These are phyloP conservation scores for Aspergillus sp. DNA, from an alignment of 2,329 filamentous ascomycete species.

Conservation along the genomic window DNA sequence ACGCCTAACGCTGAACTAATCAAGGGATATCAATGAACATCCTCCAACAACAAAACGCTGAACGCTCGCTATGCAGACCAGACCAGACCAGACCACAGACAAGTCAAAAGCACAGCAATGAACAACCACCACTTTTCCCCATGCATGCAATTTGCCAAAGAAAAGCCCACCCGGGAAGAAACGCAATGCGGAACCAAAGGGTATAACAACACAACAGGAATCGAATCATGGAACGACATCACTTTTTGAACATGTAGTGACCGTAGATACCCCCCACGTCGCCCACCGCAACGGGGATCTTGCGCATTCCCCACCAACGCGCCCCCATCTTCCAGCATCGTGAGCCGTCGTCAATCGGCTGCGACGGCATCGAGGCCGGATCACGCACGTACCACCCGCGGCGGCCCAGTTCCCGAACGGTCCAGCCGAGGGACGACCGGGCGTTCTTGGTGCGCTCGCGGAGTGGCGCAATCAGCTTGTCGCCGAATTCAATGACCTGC, in stretches of 20 bases:
- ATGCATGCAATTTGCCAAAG: conserved; percentile 9
- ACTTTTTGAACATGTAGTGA: conserved; percentile 59
- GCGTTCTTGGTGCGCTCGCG: conserved; percentile 60
- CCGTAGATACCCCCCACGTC: conserved; percentile 60
- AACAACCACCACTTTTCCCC: conserved; percentile 14
- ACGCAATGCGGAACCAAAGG: conserved; percentile 8
- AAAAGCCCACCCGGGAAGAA: conserved; percentile 11
- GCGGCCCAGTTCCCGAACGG: conserved; percentile 64
- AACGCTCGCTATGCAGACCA: no score
- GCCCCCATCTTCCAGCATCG: conserved; percentile 81
- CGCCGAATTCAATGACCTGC: conserved; percentile 71
- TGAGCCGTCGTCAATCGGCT: conserved; percentile 52
- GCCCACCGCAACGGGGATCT: conserved; percentile 54
- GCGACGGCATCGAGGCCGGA: conserved; percentile 33
- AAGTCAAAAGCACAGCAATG: neutral
- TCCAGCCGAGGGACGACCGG: conserved; percentile 62
- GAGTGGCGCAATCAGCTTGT: conserved; percentile 64
- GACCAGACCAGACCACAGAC: no score
- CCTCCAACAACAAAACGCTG: no score
- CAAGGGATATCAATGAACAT: no score
- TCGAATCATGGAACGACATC: conserved; percentile 15
- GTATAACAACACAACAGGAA: conserved; percentile 9
- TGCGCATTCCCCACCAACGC: conserved; percentile 80
- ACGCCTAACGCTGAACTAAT: no score
- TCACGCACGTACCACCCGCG: conserved; percentile 64